Evolutionary conservation across 352 stramenopile genomes (phyloP).

Genomic region (Pelagophyceae sp.): DNA sequence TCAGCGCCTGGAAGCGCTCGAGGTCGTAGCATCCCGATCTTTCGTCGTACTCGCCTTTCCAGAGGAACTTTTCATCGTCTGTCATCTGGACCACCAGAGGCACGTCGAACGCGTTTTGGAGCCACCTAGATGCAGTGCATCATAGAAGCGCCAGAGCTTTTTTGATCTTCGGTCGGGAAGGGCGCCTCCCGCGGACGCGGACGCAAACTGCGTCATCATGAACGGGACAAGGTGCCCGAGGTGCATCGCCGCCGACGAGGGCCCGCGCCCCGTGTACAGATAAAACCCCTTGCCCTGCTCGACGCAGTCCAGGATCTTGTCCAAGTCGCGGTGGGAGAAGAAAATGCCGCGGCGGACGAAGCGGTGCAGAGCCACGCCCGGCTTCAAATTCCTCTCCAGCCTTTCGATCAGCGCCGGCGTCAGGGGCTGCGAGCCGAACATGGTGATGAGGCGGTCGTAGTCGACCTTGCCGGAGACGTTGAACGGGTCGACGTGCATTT

Average conservation of each 20-base stretch:
- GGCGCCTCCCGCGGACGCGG: too few relatives aligned
- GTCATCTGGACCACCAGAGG: constrained; percentile 99
- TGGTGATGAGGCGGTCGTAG: constrained; percentile 96
- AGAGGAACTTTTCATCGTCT: constrained; percentile 99
- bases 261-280: constrained; percentile 96
- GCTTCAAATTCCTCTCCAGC: constrained; percentile 85
- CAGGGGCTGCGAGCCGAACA: constrained; percentile 93
- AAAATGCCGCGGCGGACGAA: constrained; percentile 97
- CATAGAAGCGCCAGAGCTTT: too few relatives aligned
- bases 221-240: constrained; percentile 99
- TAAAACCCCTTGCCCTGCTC: constrained; percentile 76
- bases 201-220: constrained; percentile 97
- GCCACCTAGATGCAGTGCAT: too few relatives aligned
- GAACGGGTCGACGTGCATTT: constrained; percentile 55
- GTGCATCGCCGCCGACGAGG: constrained; percentile 92
- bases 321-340: constrained; percentile 97
- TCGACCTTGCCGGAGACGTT: constrained; percentile 86
- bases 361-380: constrained; percentile 68
- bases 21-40: constrained; percentile 53
- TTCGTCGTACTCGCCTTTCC: constrained; percentile 80
- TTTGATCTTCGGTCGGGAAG: too few relatives aligned
- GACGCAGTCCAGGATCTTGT: constrained; percentile 75
- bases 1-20: constrained; percentile 74
- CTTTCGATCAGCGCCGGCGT: constrained; percentile 77
- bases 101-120: constrained; percentile 94